Percentiles rank a stretch among this genome's conserved stretches.
Conservation (phyloP, 139 green algal genomes). For the Chlorella sp. region DNA sequence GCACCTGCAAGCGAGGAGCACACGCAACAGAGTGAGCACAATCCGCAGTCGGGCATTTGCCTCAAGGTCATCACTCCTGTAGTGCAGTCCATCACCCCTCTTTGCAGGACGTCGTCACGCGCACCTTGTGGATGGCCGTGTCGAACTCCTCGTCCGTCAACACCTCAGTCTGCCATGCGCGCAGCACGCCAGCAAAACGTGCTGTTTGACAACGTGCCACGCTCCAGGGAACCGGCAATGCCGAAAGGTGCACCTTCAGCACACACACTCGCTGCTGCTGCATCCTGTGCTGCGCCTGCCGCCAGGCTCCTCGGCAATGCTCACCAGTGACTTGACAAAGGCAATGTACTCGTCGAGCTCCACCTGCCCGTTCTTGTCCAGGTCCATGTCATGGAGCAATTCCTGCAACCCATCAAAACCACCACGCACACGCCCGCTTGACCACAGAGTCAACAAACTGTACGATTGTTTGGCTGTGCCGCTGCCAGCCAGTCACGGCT, state of each 20-base stretch:
- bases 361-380: conserved; percentile 2
- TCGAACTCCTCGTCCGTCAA: conserved; percentile 20
- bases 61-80: no score
- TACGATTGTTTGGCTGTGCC: not conserved
- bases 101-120: no score
- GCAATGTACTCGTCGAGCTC: conserved; percentile 10
- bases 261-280: not conserved
- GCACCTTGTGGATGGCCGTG: conserved; percentile 15
- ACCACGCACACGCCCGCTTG: no score
- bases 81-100: no score
- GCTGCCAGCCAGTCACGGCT: not conserved
- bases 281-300: not conserved
- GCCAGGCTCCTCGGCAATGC: no score
- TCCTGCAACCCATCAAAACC: no score
- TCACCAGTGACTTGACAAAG: conserved; percentile 19
- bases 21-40: no score
- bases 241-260: not conserved
- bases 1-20: conserved; percentile 9
- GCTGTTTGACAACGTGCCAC: not conserved
- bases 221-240: not conserved
- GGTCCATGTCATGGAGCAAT: conserved; percentile 12
- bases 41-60: no score
- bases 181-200: not conserved
- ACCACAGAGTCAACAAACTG: not conserved
- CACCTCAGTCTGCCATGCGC: conserved; percentile 4